Conservation (phyloP, 2,329 filamentous ascomycete genomes). For the Ophiostoma montium region DNA sequence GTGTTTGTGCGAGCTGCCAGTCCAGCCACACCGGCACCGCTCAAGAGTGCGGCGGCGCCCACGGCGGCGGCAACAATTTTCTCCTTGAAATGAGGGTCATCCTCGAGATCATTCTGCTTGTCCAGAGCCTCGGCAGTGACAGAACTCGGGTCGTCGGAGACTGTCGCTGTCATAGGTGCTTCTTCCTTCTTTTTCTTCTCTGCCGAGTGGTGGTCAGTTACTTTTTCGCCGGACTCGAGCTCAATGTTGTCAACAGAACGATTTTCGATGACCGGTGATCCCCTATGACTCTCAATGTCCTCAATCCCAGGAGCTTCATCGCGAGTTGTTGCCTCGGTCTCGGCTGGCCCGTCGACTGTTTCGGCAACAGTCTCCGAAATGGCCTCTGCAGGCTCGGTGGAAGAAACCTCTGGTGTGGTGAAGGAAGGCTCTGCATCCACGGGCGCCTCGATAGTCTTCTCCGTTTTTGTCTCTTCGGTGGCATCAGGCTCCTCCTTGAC, state of each 20-base stretch:
- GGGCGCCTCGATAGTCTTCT: background rate
- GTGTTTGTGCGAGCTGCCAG: background rate
- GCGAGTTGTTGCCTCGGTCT: no score
- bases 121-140: no score
- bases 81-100: background rate
- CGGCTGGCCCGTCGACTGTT: no score
- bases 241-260: background rate
- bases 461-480: no score
- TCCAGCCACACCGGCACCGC: conserved; percentile 5
- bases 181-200: background rate
- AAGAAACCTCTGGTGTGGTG: no score
- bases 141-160: no score
- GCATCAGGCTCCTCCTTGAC: background rate
- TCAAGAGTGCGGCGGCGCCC: conserved; percentile 8
- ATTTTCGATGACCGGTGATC: background rate
- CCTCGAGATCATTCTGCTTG: background rate
- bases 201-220: background rate
- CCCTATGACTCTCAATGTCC: background rate
- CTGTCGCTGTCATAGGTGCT: background rate
- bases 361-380: background rate
- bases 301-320: background rate
- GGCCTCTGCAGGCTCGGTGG: background rate
- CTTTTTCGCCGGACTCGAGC: background rate
- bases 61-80: conserved; percentile 4
- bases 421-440: no score